Evolutionary conservation across 2,329 filamentous ascomycete genomes (phyloP).

Genomic region (Epichloe scottii): DNA sequence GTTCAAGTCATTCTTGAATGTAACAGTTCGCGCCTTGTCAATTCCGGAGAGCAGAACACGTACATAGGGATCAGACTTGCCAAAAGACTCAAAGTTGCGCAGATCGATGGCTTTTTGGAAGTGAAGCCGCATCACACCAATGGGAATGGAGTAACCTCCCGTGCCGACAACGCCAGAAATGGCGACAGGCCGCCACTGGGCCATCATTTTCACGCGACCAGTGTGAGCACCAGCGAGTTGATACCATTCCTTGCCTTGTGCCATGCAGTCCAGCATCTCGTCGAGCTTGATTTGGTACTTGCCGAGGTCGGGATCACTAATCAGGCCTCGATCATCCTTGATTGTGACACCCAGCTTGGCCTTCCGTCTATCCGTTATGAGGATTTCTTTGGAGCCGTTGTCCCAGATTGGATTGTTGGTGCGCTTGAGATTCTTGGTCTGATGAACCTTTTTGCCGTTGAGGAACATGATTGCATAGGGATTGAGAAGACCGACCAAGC

Average conservation of each 20-base stretch:
- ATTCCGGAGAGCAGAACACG: conserved; percentile 82
- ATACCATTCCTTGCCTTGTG: conserved; percentile 94
- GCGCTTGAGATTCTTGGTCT: conserved; percentile 84
- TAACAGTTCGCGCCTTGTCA: conserved; percentile 84
- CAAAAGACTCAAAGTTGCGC: conserved; percentile 86
- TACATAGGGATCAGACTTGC: conserved; percentile 93
- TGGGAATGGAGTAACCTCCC: conserved; percentile 82
- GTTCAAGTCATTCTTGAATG: conserved; percentile 89
- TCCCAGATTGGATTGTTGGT: conserved; percentile 97
- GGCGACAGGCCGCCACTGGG: conserved; percentile 92
- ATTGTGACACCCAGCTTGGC: conserved; percentile 84
- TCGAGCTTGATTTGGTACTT: conserved; percentile 93
- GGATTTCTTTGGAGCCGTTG: conserved; percentile 81
- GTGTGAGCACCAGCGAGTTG: conserved; percentile 68
- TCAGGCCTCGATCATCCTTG: conserved; percentile 87
- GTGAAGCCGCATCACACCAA: conserved; percentile 91
- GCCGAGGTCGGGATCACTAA: conserved; percentile 71
- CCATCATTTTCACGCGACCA: conserved; percentile 78
- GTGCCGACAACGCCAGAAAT: conserved; percentile 69
- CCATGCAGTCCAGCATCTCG: conserved; percentile 82
- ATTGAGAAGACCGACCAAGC: conserved; percentile 78
- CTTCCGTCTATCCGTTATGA: conserved; percentile 85
- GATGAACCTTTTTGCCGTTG: conserved; percentile 83
- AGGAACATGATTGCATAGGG: conserved; percentile 81
- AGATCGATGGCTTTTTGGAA: conserved; percentile 73